Evolutionary conservation across 1,139 yeast species (phyloP).

Genomic region (Meyerozyma carpophila): DNA sequence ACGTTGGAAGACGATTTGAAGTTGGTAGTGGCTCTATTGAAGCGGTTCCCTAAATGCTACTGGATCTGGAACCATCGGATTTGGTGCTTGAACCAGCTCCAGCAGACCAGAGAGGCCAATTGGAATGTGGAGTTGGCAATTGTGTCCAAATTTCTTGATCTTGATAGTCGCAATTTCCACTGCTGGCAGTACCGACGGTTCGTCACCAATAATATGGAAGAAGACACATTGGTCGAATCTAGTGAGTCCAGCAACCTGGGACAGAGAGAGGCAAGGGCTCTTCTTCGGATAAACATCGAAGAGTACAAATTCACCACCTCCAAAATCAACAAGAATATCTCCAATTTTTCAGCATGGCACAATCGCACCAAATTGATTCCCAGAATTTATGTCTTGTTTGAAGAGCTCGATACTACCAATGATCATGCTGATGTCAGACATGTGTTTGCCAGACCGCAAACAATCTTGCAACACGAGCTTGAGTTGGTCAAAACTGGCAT

Average conservation of each 20-base stretch:
- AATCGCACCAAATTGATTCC: slow-evolving; percentile 72
- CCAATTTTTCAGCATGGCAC: slow-evolving; percentile 97
- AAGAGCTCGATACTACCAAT: slow-evolving; percentile 4
- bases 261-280: slow-evolving; percentile 9
- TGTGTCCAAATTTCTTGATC: slow-evolving; percentile 60
- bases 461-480: slow-evolving; percentile 53
- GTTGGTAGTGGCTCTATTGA: slow-evolving; percentile 55
- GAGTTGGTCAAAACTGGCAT: slow-evolving; percentile 74
- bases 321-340: slow-evolving; percentile 76
- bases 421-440: slow-evolving; percentile 11
- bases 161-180: slow-evolving; percentile 83
- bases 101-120: slow-evolving; percentile 38
- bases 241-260: neutral
- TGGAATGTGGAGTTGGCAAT: slow-evolving; percentile 69
- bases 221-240: slow-evolving; percentile 9
- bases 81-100: slow-evolving; percentile 67
- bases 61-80: slow-evolving; percentile 95
- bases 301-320: slow-evolving; percentile 78
- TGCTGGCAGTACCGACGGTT: slow-evolving; percentile 94
- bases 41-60: slow-evolving; percentile 77
- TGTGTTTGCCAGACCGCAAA: slow-evolving; percentile 20
- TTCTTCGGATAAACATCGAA: slow-evolving; percentile 23
- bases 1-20: slow-evolving; percentile 56
- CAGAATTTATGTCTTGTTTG: slow-evolving; percentile 29
- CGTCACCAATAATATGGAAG: slow-evolving; percentile 52